phyloP scores from a whole-genome alignment of 2,329 filamentous ascomycete genomes.

The Sclerotinia sclerotiorum region DNA sequence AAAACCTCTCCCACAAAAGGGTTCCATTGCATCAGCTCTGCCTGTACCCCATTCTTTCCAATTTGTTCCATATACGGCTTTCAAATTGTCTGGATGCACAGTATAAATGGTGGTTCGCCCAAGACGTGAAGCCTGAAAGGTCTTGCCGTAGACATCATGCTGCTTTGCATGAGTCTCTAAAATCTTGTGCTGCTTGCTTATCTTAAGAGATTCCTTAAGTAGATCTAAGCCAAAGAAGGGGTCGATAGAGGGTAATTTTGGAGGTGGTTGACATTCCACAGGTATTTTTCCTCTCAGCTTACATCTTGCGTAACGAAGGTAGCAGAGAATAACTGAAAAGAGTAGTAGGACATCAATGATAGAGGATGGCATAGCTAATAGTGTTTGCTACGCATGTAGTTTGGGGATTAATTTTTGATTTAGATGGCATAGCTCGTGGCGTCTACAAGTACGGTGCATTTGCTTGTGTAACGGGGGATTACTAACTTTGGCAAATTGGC shows the following conservation, averaged over 20 bases:
- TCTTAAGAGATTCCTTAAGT: background rate
- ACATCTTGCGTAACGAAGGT: background rate
- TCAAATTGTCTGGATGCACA: constrained; percentile 11
- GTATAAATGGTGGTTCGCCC: constrained; percentile 3
- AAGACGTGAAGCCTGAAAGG: background rate
- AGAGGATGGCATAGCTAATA: background rate
- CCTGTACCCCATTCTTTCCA: constrained; percentile 12
- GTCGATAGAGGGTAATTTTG: background rate
- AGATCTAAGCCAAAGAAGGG: constrained; percentile 13
- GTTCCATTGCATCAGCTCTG: constrained; percentile 4
- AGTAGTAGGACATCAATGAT: background rate
- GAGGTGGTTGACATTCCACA: background rate
- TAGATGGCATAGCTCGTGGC: background rate
- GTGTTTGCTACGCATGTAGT: background rate
- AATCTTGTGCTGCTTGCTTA: background rate
- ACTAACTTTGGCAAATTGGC: background rate
- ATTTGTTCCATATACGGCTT: background rate
- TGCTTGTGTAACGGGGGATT: background rate
- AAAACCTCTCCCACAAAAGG: constrained; percentile 19
- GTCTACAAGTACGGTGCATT: background rate
- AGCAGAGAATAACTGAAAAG: background rate
- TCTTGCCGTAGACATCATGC: constrained; percentile 10
- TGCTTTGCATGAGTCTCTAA: background rate
- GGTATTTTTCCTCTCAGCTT: background rate
- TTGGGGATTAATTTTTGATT: background rate